Evolutionary conservation across 2,329 filamentous ascomycete genomes (phyloP).

Genomic region (Penicillium occitanis): DNA sequence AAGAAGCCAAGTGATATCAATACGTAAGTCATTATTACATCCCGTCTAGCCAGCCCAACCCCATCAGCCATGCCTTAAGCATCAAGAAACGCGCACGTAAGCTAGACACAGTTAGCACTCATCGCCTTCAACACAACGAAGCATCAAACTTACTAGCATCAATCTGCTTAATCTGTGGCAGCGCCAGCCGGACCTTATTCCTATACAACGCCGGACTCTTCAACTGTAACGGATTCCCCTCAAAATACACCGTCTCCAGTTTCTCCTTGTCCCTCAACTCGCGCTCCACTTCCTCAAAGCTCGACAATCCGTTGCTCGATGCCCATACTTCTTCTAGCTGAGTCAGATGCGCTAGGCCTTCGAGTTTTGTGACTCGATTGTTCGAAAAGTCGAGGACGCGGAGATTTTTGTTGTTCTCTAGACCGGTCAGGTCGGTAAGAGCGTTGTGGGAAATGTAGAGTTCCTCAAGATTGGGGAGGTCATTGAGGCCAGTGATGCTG

Average conservation of each 20-base stretch:
- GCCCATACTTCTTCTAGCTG: constrained; percentile 92
- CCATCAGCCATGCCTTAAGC: neutral
- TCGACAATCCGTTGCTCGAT: constrained; percentile 77
- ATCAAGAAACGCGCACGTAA: constrained; percentile 32
- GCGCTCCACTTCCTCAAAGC: constrained; percentile 77
- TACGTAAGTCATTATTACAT: constrained; percentile 10
- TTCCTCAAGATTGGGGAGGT: constrained; percentile 77
- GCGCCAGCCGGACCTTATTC: constrained; percentile 84
- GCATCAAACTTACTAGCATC: constrained; percentile 76
- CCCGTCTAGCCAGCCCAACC: neutral
- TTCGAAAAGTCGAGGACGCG: constrained; percentile 84
- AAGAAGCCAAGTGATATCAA: constrained; percentile 8
- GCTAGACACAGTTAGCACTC: constrained; percentile 25
- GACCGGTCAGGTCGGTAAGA: constrained; percentile 72
- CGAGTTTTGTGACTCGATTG: constrained; percentile 75
- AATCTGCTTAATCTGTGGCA: constrained; percentile 89
- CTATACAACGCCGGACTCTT: constrained; percentile 79
- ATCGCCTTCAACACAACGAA: neutral
- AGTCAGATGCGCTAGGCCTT: constrained; percentile 66
- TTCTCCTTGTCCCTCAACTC: constrained; percentile 75
- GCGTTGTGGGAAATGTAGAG: constrained; percentile 95
- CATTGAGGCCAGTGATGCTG: constrained; percentile 71
- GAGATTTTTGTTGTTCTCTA: constrained; percentile 66
- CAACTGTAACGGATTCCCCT: constrained; percentile 86
- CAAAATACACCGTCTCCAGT: constrained; percentile 90